Base-by-base conservation (phyloP, 345 rosid genomes). In the Hibiscus trionum region DNA sequence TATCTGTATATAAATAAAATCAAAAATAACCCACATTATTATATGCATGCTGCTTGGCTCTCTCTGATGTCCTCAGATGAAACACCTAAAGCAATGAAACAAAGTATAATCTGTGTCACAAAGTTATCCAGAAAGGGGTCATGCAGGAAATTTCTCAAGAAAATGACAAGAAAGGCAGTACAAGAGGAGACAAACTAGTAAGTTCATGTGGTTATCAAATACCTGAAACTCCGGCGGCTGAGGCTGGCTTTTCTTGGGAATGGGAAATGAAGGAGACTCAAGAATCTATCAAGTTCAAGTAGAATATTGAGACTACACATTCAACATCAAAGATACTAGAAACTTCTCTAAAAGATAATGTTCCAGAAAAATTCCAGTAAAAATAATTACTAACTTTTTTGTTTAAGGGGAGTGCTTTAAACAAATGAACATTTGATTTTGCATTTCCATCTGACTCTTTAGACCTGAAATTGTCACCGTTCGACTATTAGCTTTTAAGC, bases 381-480 rank as follows among this genome's bases (percentile, higher is more conserved):
- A 21, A 21, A 21, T 21, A 21, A 21, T 21, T 21, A 21, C 82
- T 39, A 24, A 86, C 94, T 70, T 89, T 87, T 81, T 64, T 78
- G 71, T 83, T 82, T 68, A 83, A 69, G 17, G 85, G 85, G 57
- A 71, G 80, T 64, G 86, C 85, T 81, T 77, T 83, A 49, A 77
- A 81, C 67, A 60, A 39, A 58, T 60, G 59, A 46, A 61, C 70
- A 60, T 63, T 77, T 74, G 83, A 66, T 74, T 77, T 79, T 64
- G 61, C 66, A 74, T 62, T 59, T 77, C 76, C 77, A 33, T 47
- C 75, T 1, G 80, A 80, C 69, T 72, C 37, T 77, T 77, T 86
- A 29, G 80, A 80, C 80, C 92, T 87, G 86, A 66, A 73, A 79
- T 75, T 55, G 39, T 74, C 73, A 59, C 62, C 33, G 7, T 11